Percentiles rank a stretch among this genome's conserved stretches.
Conservation (phyloP, 1,284 basidiomycete species). For the Ustilago shanxiensis region DNA sequence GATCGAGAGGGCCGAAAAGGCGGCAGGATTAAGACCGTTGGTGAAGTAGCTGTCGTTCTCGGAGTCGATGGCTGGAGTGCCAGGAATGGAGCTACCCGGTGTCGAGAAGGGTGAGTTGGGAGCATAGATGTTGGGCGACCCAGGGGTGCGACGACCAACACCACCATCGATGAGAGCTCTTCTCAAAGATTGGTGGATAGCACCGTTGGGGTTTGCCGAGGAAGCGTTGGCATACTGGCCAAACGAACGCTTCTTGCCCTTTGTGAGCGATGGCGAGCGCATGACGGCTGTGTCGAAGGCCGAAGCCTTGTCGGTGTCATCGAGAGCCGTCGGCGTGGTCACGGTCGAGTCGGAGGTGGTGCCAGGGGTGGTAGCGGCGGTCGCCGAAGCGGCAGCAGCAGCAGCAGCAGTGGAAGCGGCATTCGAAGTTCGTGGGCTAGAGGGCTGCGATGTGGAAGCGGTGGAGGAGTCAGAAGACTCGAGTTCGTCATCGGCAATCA, state of each 20-base stretch:
- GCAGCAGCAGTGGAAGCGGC: conserved; percentile 30
- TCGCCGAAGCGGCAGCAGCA: conserved; percentile 25
- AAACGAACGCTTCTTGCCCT: conserved; percentile 68
- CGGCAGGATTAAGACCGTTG: conserved; percentile 56
- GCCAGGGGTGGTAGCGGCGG: conserved; percentile 23
- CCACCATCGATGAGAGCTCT: conserved; percentile 68
- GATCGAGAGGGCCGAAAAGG: conserved; percentile 66
- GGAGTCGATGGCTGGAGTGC: conserved; percentile 60
- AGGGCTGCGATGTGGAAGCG: conserved; percentile 57
- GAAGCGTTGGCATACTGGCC: conserved; percentile 56
- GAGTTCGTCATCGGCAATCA: conserved; percentile 63
- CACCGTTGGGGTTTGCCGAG: conserved; percentile 40
- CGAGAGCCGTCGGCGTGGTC: conserved; percentile 33
- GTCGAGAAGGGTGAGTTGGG: conserved; percentile 69
- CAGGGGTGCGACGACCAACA: conserved; percentile 53
- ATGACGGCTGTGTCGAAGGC: conserved; percentile 66
- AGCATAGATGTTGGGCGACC: conserved; percentile 61
- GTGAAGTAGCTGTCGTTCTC: conserved; percentile 64
- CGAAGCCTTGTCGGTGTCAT: conserved; percentile 60
- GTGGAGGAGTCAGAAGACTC: conserved; percentile 57
- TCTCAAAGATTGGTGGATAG: conserved; percentile 62
- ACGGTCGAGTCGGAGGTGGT: conserved; percentile 31
- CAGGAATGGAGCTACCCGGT: conserved; percentile 65
- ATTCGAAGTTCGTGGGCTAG: conserved; percentile 58
- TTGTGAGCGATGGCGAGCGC: conserved; percentile 55